phyloP scores from a whole-genome alignment of 108 stramenopile species.

The Cyclotella cryptica region DNA sequence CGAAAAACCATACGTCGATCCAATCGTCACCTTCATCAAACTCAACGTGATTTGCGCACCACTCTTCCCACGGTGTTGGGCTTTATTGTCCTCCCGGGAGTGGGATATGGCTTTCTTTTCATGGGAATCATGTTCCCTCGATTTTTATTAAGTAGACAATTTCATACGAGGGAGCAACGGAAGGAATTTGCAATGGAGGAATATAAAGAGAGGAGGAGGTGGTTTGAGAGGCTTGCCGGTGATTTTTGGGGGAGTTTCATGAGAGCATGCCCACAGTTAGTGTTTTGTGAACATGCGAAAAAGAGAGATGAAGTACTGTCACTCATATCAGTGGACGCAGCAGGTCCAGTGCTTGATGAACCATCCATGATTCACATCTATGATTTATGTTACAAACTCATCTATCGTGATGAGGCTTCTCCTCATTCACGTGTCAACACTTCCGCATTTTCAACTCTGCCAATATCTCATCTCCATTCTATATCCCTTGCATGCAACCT shows the following conservation, averaged over 20 bases:
- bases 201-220: conserved; percentile 24
- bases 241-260: conserved; percentile 51
- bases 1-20: background rate
- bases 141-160: conserved; percentile 44
- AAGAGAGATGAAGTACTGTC: background rate
- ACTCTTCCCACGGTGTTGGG: conserved; percentile 42
- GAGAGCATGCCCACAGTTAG: conserved; percentile 17
- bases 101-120: conserved; percentile 33
- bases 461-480: conserved; percentile 37
- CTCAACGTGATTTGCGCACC: conserved; percentile 21
- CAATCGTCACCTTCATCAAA: conserved; percentile 27
- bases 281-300: background rate
- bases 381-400: conserved; percentile 5
- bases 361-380: conserved; percentile 29
- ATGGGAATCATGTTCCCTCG: conserved; percentile 44
- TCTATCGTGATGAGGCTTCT: background rate
- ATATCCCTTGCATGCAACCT: conserved; percentile 38
- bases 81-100: conserved; percentile 26
- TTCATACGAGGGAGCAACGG: conserved; percentile 35
- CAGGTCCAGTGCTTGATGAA: conserved; percentile 30
- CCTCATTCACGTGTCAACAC: background rate
- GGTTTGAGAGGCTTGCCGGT: conserved; percentile 20
- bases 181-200: conserved; percentile 36
- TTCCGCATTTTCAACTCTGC: conserved; percentile 18
- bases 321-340: conserved; percentile 21